These are phyloP conservation scores for Gyromitra esculenta DNA, from an alignment of 2,329 filamentous ascomycete genomes.

Conservation along the genomic window DNA sequence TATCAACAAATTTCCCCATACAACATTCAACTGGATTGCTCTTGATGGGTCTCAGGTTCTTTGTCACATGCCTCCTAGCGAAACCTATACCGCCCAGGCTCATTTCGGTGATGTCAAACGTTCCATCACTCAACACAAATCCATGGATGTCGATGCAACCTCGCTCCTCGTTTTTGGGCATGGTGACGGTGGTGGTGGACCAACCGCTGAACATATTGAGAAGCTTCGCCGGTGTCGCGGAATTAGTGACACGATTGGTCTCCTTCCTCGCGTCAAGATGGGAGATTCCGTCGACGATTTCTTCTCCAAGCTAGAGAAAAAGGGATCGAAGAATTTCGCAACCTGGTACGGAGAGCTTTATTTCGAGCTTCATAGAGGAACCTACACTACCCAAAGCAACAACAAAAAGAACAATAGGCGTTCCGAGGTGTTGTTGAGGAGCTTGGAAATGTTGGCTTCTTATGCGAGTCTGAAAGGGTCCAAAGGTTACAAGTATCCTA, in stretches of 20 bases:
- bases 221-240: conserved; percentile 93
- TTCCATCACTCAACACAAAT: conserved; percentile 92
- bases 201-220: conserved; percentile 92
- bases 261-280: conserved; percentile 86
- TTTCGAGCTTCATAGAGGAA: conserved; percentile 95
- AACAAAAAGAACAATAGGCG: conserved; percentile 95
- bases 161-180: conserved; percentile 95
- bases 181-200: conserved; percentile 93
- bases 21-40: conserved; percentile 98
- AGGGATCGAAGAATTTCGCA: conserved; percentile 74
- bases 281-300: conserved; percentile 93
- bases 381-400: conserved; percentile 96
- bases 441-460: conserved; percentile 88
- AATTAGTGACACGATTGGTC: conserved; percentile 83
- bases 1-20: conserved; percentile 78
- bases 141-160: conserved; percentile 88
- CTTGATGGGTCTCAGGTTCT: conserved; percentile 96
- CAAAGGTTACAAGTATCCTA: conserved; percentile 83
- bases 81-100: conserved; percentile 86
- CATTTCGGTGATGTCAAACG: conserved; percentile 94
- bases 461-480: conserved; percentile 78
- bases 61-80: conserved; percentile 94
- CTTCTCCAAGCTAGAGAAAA: conserved; percentile 84
- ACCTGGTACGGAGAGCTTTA: conserved; percentile 99
- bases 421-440: conserved; percentile 83